These are phyloP conservation scores for Picea abies DNA, from an alignment of 83 land plant species.

Conservation along the genomic window DNA sequence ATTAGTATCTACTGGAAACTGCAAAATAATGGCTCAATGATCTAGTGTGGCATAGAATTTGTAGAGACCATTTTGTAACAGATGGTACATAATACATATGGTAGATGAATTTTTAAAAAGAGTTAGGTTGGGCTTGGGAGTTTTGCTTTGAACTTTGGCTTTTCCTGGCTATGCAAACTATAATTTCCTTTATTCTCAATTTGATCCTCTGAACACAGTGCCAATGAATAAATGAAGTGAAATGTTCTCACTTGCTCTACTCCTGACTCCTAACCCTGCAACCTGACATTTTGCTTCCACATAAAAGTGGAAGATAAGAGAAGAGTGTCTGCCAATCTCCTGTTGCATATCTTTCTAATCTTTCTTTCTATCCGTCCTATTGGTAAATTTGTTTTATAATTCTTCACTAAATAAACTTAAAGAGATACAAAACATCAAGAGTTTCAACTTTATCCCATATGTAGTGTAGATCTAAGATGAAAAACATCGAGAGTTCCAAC, in stretches of 20 bases:
- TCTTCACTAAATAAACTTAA: neutral
- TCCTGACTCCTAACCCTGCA: neutral
- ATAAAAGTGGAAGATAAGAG: neutral
- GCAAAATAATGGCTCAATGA: no score
- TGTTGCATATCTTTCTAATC: neutral
- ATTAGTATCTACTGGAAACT: no score
- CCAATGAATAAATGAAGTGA: neutral
- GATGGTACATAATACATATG: no score
- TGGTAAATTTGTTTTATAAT: neutral
- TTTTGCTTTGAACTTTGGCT: conserved; percentile 1
- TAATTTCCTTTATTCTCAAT: neutral
- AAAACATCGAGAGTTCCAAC: no score
- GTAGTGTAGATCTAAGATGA: no score
- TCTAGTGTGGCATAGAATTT: no score
- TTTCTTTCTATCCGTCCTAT: neutral
- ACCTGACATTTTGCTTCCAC: neutral
- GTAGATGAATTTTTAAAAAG: no score
- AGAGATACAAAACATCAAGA: neutral
- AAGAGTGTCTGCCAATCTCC: neutral
- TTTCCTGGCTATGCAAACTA: neutral
- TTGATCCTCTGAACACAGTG: neutral
- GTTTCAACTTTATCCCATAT: neutral
- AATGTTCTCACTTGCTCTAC: neutral
- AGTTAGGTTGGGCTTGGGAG: neutral
- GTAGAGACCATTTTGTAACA: no score